These are phyloP conservation scores for Termitomyces sp. DNA, from an alignment of 768 basidiomycete genomes.

Conservation along the genomic window DNA sequence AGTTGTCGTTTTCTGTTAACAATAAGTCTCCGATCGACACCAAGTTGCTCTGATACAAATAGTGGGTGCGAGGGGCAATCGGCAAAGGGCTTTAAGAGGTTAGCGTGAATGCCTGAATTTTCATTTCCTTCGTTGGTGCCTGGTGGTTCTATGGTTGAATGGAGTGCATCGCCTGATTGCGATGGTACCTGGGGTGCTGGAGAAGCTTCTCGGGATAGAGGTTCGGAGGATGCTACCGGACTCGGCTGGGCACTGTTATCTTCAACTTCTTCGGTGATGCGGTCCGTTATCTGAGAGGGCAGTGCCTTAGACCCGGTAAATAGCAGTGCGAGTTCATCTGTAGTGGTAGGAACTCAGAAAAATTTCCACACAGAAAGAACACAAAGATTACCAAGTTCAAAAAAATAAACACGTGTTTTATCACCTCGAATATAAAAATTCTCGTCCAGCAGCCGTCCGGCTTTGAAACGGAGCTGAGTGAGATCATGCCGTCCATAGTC, in stretches of 20 bases:
- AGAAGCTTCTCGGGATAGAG: conserved; percentile 1
- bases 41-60: conserved; percentile 80
- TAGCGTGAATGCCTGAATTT: conserved; percentile 27
- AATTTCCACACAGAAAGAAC: not conserved
- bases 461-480: conserved; percentile 91
- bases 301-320: conserved; percentile 60
- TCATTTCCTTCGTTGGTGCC: not conserved
- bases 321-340: conserved; percentile 75
- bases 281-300: conserved; percentile 23
- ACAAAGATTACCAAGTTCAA: conserved; percentile 62
- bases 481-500: conserved; percentile 97
- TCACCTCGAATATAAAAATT: conserved; percentile 97
- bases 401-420: conserved; percentile 97
- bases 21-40: conserved; percentile 83
- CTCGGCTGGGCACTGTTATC: conserved; percentile 24
- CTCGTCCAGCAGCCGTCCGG: conserved; percentile 79
- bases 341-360: not conserved
- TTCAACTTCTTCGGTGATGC: conserved; percentile 26
- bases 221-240: not conserved
- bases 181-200: not conserved
- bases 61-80: conserved; percentile 47
- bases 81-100: conserved; percentile 27
- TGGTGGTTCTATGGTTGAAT: not conserved
- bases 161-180: not conserved
- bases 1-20: conserved; percentile 92